Evolutionary conservation across 2,329 filamentous ascomycete species (phyloP).

Genomic region (Aspergillus sp.): DNA sequence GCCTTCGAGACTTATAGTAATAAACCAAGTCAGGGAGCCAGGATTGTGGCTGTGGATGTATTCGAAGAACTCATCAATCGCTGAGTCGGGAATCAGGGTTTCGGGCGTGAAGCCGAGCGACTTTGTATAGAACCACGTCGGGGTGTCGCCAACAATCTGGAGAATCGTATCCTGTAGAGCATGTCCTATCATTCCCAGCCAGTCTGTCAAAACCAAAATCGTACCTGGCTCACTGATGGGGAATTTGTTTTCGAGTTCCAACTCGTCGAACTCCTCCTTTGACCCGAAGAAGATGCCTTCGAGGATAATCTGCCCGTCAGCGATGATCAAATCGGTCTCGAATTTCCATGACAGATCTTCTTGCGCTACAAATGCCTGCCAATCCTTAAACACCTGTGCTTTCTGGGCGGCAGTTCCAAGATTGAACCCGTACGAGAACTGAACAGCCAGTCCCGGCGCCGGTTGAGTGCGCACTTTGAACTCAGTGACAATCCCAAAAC

Average conservation of each 20-base stretch:
- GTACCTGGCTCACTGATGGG: conserved; percentile 18
- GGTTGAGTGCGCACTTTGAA: conserved; percentile 39
- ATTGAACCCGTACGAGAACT: conserved; percentile 58
- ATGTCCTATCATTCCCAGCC: not conserved
- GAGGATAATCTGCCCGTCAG: conserved; percentile 57
- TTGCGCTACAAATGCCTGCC: conserved; percentile 59
- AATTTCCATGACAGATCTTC: conserved; percentile 59
- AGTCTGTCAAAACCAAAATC: conserved; percentile 28
- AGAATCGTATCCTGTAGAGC: too few species aligned
- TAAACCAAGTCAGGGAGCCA: conserved; percentile 32
- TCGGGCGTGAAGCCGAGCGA: conserved; percentile 54
- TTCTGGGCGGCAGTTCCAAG: conserved; percentile 51
- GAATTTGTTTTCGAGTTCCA: conserved; percentile 29
- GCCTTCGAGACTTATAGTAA: conserved; percentile 17
- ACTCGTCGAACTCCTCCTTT: conserved; percentile 54
- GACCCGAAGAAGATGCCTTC: conserved; percentile 64
- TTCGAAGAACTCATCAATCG: conserved; percentile 53
- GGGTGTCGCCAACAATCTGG: conserved; percentile 22
- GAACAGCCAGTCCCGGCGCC: conserved; percentile 48
- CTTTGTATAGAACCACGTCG: conserved; percentile 57
- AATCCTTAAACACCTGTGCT: conserved; percentile 53
- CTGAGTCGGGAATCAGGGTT: conserved; percentile 48
- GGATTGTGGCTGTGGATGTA: conserved; percentile 40
- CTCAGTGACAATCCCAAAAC: conserved; percentile 41
- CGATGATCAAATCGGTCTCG: conserved; percentile 56